Percentiles rank a stretch among this genome's conserved stretches.
Conservation (phyloP, 768 basidiomycete species). For the Hebeloma cylindrosporum region DNA sequence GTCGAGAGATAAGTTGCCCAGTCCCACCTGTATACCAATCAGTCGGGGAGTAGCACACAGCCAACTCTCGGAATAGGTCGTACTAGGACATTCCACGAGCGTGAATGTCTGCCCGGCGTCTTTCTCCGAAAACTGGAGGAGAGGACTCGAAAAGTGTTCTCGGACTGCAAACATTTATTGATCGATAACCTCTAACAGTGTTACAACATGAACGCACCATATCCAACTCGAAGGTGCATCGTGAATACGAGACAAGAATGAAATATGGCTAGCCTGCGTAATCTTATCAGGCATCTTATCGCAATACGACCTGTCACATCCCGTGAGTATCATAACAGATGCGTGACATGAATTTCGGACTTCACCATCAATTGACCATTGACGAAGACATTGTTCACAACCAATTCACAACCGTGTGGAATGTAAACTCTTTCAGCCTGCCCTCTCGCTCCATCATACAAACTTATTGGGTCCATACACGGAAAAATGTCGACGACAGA, state of each 20-base stretch:
- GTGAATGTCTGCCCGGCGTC: slow-evolving; percentile 75
- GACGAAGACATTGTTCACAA: too few species aligned
- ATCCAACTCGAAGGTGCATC: slow-evolving; percentile 39
- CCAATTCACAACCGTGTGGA: too few species aligned
- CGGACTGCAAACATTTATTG: slow-evolving; percentile 45
- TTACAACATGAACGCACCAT: slow-evolving; percentile 33
- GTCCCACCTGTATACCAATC: slow-evolving; percentile 65
- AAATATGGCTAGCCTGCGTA: background rate
- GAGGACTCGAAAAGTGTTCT: slow-evolving; percentile 90
- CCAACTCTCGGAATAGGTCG: slow-evolving; percentile 10
- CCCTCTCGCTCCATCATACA: background rate
- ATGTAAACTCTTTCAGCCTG: too few species aligned
- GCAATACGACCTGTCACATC: slow-evolving; percentile 7
- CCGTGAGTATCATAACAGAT: slow-evolving; percentile 1
- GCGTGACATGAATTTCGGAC: background rate
- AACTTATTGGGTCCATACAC: too few species aligned
- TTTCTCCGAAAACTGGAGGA: slow-evolving; percentile 77
- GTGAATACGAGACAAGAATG: slow-evolving; percentile 1
- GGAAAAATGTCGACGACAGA: slow-evolving; percentile 1
- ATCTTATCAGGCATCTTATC: slow-evolving; percentile 11
- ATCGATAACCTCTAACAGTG: background rate
- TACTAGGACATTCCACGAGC: slow-evolving; percentile 88
- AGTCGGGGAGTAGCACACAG: background rate
- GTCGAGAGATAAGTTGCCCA: slow-evolving; percentile 75
- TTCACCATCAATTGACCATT: too few species aligned